Evolutionary conservation across 2,329 filamentous ascomycete species (phyloP), one percentile per base, ranked within the genome.

Genomic region (Arthrobotrys conoides): DNA sequence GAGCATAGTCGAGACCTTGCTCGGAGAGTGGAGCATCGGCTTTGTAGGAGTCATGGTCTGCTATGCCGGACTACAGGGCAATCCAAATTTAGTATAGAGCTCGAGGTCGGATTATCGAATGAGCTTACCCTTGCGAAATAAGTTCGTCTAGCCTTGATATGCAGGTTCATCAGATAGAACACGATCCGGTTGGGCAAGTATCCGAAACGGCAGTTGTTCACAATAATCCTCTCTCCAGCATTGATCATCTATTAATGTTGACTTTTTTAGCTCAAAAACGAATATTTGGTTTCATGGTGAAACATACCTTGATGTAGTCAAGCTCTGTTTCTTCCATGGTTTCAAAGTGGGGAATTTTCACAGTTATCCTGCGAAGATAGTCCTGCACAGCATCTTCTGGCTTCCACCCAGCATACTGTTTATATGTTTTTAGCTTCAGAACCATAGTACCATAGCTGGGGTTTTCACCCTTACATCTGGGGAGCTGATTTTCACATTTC

Each of bases 161-260:
- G 96, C 24, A 98, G 87, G 83, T 99, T 99, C 83, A 97, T 93
- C 57, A 99, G 90, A 84, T 98, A 99, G 85, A 99, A 99, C 70
- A 99, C 95, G 81, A 99, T 99, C 78, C 96, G 91, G 84, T 99
- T 94, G 0, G 94, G 97, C 36, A 99, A 88, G 83, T 99, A 99
- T 82, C 94, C 95, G 84, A 99, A 98, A 83, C 92, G 94, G 84
- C 96, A 93, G 81, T 98, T 97, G 86, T 99, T 99, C 85, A 98
- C 95, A 82, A 95, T 92, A 83, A 99, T 92, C 81, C 93, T 91
- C 83, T 95, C 90, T 53, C 96, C 96, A 6, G 96, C 96, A 82
- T 99, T 99, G 84, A 98, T 97, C 95, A 99, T 97, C 87, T 87
- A 53, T n/a, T 55, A 20, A 57, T 5, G 18, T 73, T 71, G 30